Percentiles rank a stretch among this genome's conserved stretches.
phyloP scores from a whole-genome alignment of 2,329 filamentous ascomycete genomes.

The Diaporthe australafricana region DNA sequence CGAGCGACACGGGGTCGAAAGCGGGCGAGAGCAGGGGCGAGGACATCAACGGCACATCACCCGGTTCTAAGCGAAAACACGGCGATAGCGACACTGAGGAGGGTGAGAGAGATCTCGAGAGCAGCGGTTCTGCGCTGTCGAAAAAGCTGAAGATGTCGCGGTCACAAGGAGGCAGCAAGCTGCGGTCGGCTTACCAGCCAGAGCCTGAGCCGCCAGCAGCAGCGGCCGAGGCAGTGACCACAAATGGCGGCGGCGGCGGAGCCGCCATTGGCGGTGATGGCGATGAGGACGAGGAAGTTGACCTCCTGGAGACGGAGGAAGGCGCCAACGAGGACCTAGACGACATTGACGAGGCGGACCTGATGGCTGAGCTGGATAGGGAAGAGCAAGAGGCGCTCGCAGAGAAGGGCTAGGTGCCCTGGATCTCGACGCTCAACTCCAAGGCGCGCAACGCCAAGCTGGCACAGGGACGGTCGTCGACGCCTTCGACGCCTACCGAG shows the following conservation, averaged over 20 bases:
- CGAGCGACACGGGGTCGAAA: constrained; percentile 37
- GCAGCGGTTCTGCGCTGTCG: constrained; percentile 51
- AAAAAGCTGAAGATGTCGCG: constrained; percentile 65
- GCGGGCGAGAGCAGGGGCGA: constrained; percentile 37
- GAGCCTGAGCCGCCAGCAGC: not conserved
- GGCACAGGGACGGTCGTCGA: constrained; percentile 24
- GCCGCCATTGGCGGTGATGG: not conserved
- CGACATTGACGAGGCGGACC: constrained; percentile 63
- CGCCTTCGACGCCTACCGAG: not conserved
- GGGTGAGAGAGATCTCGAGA: constrained; percentile 41
- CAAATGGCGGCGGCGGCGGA: not conserved
- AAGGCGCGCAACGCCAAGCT: constrained; percentile 3
- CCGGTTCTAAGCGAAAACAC: constrained; percentile 45
- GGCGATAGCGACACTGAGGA: constrained; percentile 41
- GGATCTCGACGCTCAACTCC: constrained; percentile 21
- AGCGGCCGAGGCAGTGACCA: not conserved
- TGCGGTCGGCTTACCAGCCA: constrained; percentile 53
- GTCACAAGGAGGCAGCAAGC: constrained; percentile 56
- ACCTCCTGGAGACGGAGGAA: constrained; percentile 44
- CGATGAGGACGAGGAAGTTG: constrained; percentile 52
- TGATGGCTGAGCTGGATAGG: constrained; percentile 69
- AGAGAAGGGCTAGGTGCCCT: constrained; percentile 38
- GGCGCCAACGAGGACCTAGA: constrained; percentile 49
- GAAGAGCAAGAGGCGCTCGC: constrained; percentile 45
- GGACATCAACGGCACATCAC: constrained; percentile 31